phyloP scores from a whole-genome alignment of 2,329 filamentous ascomycete genomes.

The Xylaria sp. region DNA sequence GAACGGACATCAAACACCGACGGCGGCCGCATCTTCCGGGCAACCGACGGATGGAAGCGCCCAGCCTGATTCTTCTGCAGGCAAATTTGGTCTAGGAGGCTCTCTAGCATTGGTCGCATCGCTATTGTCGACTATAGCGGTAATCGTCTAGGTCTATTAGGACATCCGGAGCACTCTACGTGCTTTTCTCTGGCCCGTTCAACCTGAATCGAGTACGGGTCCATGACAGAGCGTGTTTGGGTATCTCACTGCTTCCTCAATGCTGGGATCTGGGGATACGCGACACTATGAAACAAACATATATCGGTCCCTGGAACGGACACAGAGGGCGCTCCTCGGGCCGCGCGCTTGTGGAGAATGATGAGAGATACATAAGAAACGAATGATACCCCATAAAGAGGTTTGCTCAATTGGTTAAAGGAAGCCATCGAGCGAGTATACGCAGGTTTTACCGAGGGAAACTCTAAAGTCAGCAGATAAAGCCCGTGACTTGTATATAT shows the following conservation, averaged over 20 bases:
- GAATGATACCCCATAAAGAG: slow-evolving; percentile 37
- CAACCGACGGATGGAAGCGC: slow-evolving; percentile 41
- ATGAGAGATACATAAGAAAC: slow-evolving; percentile 20
- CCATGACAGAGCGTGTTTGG: not conserved
- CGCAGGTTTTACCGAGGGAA: slow-evolving; percentile 17
- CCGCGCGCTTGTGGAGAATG: not conserved
- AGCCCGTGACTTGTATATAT: slow-evolving; percentile 23
- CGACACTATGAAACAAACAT: slow-evolving; percentile 2
- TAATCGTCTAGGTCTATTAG: slow-evolving; percentile 39
- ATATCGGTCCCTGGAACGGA: slow-evolving; percentile 17
- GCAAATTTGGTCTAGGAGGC: slow-evolving; percentile 39
- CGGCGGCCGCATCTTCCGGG: slow-evolving; percentile 35
- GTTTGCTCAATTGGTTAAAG: not conserved
- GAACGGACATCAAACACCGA: slow-evolving; percentile 53
- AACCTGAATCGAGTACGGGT: slow-evolving; percentile 6
- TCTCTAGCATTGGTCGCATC: slow-evolving; percentile 38
- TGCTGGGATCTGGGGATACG: not conserved
- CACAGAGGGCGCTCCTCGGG: slow-evolving; percentile 19
- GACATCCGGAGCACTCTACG: slow-evolving; percentile 7
- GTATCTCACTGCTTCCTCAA: not conserved
- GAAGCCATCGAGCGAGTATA: slow-evolving; percentile 5
- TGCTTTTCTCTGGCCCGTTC: slow-evolving; percentile 4
- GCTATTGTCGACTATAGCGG: slow-evolving; percentile 39
- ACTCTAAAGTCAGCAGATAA: slow-evolving; percentile 26
- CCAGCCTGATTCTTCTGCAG: slow-evolving; percentile 42